Conservation (phyloP, 805 yeast species). For the Zygotorulaspora danielsina region DNA sequence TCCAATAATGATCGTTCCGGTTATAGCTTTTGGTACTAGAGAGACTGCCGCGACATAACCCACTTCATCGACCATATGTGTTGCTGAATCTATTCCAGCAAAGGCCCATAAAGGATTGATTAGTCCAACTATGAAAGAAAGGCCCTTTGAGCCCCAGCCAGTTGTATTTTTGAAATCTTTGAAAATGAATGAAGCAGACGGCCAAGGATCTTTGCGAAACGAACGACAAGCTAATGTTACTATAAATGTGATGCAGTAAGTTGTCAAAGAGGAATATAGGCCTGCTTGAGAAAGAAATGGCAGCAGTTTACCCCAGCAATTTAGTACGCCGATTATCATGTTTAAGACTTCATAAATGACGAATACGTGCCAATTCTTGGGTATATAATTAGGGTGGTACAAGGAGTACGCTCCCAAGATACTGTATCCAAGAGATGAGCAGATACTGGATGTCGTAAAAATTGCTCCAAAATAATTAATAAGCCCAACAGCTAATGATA, state of each 20-base stretch:
- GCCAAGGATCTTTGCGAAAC: slow-evolving; percentile 41
- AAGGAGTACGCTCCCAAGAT: slow-evolving; percentile 49
- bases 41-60: slow-evolving; percentile 27
- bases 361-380: slow-evolving; percentile 52
- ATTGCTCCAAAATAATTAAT: slow-evolving; percentile 59
- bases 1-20: slow-evolving; percentile 62
- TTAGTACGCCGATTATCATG: slow-evolving; percentile 42
- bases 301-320: slow-evolving; percentile 48
- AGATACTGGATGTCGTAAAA: slow-evolving; percentile 58
- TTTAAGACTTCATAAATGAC: slow-evolving; percentile 46
- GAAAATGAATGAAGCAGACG: slow-evolving; percentile 51
- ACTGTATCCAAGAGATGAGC: slow-evolving; percentile 49
- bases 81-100: slow-evolving; percentile 64
- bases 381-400: slow-evolving; percentile 35
- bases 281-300: slow-evolving; percentile 50
- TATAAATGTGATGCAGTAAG: slow-evolving; percentile 52
- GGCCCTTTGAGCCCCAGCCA: slow-evolving; percentile 56
- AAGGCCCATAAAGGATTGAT: slow-evolving; percentile 69
- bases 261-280: slow-evolving; percentile 47
- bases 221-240: slow-evolving; percentile 49
- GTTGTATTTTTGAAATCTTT: slow-evolving; percentile 49
- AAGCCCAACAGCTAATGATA: slow-evolving; percentile 47
- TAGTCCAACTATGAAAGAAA: slow-evolving; percentile 66
- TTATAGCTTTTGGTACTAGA: slow-evolving; percentile 57
- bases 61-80: slow-evolving; percentile 65